phyloP scores from a whole-genome alignment of 805 yeast species.

The Candida manassasensis region DNA sequence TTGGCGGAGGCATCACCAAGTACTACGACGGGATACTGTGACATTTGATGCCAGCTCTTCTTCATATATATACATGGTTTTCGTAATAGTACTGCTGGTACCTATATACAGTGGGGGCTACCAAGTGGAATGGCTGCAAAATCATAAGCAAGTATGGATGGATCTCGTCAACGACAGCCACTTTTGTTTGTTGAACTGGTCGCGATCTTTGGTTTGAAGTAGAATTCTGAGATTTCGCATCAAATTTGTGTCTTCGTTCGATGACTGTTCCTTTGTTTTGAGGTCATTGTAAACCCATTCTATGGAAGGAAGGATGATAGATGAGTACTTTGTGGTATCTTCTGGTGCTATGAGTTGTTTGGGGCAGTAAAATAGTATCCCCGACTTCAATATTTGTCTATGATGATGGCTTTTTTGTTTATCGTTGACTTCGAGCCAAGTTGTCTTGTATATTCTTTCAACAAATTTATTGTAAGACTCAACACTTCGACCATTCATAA shows the following conservation, averaged over 20 bases:
- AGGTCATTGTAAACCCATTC: constrained; percentile 19
- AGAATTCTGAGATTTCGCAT: constrained; percentile 16
- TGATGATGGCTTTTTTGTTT: constrained; percentile 17
- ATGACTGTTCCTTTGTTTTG: constrained; percentile 13
- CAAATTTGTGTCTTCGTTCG: constrained; percentile 15
- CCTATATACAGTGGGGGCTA: background rate
- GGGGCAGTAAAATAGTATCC: constrained; percentile 27
- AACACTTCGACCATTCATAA: constrained; percentile 11
- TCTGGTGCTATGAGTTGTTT: constrained; percentile 15
- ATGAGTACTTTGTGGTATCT: constrained; percentile 14
- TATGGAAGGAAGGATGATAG: constrained; percentile 18
- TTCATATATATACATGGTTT: background rate
- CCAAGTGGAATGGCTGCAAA: background rate
- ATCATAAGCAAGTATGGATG: constrained; percentile 8
- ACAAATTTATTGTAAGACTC: constrained; percentile 23
- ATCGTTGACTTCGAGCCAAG: constrained; percentile 20
- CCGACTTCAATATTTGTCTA: constrained; percentile 22
- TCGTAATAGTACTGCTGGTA: background rate
- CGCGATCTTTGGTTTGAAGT: constrained; percentile 11
- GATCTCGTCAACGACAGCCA: constrained; percentile 9
- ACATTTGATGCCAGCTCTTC: background rate
- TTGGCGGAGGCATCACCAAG: constrained; percentile 12
- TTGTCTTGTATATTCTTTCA: constrained; percentile 17
- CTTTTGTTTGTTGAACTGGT: constrained; percentile 12
- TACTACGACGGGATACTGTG: constrained; percentile 8